Evolutionary conservation across 2,329 filamentous ascomycete species (phyloP).

Genomic region (Chaetomiaceae sp.): DNA sequence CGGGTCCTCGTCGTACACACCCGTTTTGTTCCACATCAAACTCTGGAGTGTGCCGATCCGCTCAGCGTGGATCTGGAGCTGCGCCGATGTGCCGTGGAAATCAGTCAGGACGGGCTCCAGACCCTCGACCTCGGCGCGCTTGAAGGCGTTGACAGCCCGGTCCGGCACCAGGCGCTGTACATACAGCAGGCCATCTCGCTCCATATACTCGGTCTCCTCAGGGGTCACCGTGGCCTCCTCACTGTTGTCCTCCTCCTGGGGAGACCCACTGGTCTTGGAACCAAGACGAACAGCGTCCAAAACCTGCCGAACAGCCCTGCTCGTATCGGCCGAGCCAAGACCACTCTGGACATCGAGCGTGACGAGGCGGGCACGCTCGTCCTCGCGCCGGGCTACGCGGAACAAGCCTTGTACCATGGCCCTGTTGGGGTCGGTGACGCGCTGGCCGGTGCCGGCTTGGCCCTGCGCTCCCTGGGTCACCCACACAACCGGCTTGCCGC

Average conservation of each 20-base stretch:
- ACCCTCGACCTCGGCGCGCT: constrained; percentile 5
- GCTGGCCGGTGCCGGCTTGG: too few species aligned
- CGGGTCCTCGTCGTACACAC: constrained; percentile 9
- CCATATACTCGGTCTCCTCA: constrained; percentile 30
- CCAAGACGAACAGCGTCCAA: not conserved
- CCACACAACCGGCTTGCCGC: constrained; percentile 25
- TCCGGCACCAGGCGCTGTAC: constrained; percentile 28
- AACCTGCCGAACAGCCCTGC: not conserved
- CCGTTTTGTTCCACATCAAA: not conserved
- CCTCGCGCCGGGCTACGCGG: constrained; percentile 23
- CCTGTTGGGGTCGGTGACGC: constrained; percentile 20
- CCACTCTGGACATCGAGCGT: constrained; percentile 19
- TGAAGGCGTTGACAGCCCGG: constrained; percentile 22
- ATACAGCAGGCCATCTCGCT: constrained; percentile 27
- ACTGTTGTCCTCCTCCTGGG: too few species aligned
- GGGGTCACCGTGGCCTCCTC: too few species aligned
- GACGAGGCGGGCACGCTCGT: constrained; percentile 5
- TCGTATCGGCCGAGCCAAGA: not conserved
- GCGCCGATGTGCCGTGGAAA: constrained; percentile 14
- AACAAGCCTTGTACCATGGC: constrained; percentile 25
- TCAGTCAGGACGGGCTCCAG: constrained; percentile 9
- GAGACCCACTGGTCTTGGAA: too few species aligned
- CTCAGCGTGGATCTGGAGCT: constrained; percentile 17
- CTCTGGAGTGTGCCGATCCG: constrained; percentile 25
- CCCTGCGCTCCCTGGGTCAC: constrained; percentile 23